These are phyloP conservation scores for Intubia oerlemansii DNA, from an alignment of 2,329 filamentous ascomycete genomes.

Conservation along the genomic window DNA sequence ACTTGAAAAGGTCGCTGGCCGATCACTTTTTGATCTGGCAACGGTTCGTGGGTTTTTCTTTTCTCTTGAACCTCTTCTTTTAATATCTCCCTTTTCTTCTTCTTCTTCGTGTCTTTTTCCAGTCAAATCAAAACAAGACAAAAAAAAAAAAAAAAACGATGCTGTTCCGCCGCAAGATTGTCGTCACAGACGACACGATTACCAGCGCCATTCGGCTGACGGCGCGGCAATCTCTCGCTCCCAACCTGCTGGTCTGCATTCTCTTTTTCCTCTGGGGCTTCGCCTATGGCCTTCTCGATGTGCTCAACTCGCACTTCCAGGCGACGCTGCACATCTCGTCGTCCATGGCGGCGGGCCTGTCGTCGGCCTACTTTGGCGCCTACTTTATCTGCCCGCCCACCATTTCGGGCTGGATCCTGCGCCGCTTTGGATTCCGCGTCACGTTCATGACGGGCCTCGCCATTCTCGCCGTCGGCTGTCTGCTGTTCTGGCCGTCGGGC, in stretches of 20 bases:
- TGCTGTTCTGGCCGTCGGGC: conserved; percentile 36
- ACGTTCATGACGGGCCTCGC: conserved; percentile 43
- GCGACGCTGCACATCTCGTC: conserved; percentile 21
- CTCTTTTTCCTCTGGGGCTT: conserved; percentile 18
- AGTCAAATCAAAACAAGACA: no score
- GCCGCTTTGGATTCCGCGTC: conserved; percentile 41
- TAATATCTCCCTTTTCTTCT: no score
- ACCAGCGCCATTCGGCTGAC: conserved; percentile 14
- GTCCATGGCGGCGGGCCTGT: conserved; percentile 23
- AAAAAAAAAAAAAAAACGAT: no score
- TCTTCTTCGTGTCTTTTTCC: no score
- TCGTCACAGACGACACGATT: conserved; percentile 14
- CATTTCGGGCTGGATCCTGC: conserved; percentile 30
- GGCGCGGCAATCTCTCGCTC: conserved; percentile 14
- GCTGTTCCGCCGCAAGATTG: conserved; percentile 13
- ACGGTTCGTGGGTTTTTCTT: no score
- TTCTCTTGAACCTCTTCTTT: no score
- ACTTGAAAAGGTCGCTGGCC: no score
- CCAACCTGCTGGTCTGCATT: conserved; percentile 14
- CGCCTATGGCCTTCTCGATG: conserved; percentile 17
- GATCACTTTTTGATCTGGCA: no score
- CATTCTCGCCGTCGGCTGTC: conserved; percentile 31
- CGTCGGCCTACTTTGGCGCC: conserved; percentile 28
- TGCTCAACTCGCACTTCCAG: conserved; percentile 29
- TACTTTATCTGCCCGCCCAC: conserved; percentile 17